These are phyloP conservation scores for Solanum virginianum DNA, from an alignment of 257 asterid genomes.

Conservation along the genomic window DNA sequence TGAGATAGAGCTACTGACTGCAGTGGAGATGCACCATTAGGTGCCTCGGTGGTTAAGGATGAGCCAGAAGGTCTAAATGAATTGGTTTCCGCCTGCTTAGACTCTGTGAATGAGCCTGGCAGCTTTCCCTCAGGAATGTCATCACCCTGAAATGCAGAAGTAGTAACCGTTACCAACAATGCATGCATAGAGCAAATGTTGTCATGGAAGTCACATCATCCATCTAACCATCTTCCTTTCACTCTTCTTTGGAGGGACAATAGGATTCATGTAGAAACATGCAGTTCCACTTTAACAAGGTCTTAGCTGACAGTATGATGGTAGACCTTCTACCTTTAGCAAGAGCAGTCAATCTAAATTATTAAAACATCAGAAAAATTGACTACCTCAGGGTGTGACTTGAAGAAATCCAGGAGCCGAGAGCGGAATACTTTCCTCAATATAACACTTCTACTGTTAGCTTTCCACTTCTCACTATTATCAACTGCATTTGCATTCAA, in stretches of 20 bases:
- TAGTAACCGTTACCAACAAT: neutral
- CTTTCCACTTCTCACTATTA: conserved; percentile 16
- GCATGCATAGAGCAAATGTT: neutral
- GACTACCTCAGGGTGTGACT: conserved; percentile 63
- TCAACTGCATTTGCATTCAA: conserved; percentile 18
- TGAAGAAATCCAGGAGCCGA: conserved; percentile 39
- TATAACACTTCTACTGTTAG: conserved; percentile 30
- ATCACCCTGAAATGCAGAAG: conserved; percentile 43
- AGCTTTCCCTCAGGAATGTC: conserved; percentile 67
- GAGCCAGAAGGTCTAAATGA: neutral
- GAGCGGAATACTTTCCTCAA: conserved; percentile 53
- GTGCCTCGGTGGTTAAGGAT: neutral
- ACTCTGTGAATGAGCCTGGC: conserved; percentile 46
- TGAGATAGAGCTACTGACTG: conserved; percentile 23
- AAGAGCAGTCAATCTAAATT: neutral
- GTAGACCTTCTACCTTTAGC: neutral
- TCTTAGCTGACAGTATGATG: neutral
- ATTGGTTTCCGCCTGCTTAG: conserved; percentile 1
- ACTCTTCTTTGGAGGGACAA: neutral
- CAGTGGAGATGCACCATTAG: neutral
- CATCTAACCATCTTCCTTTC: neutral
- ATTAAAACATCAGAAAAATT: neutral
- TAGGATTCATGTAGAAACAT: neutral
- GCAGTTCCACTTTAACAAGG: neutral
- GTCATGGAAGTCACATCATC: neutral